Evolutionary conservation across 129 eudicot species (phyloP), one percentile per base, ranked within the genome.

Genomic region (Flaveria ramosissima): DNA sequence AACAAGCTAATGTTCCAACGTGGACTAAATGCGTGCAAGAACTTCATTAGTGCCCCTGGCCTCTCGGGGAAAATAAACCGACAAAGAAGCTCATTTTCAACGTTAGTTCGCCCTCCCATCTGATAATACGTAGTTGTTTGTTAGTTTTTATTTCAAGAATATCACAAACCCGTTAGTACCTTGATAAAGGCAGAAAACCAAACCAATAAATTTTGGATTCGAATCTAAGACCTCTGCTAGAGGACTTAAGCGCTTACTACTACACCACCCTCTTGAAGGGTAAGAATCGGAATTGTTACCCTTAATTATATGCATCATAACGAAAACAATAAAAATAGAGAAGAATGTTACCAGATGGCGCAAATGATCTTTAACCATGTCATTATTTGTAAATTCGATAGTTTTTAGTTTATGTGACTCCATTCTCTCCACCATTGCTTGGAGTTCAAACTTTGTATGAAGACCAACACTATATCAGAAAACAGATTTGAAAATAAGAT

Each of bases 1-100:
- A 95, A 95, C 87, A 95, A 88, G 74, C 89, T 91, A 65, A 95
- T 95, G 75, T 95, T 95, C 99, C 99, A 92, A 14, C 91, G 85
- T 43, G 99, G 99, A 80, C 99, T 95, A 41, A 95, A 73, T 3
- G 84, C 92, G 71, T 92, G 90, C 84, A 95, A 83, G 41, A 95
- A 95, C 71, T 95, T 88, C 99, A 91, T 89, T 73, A 92, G 79
- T 57, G 99, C 88, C 77, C 99, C 99, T 9, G 97, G 96, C 70
- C 92, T 86, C 82, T 95, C 99, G 1, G 99, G 99, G 56, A 95
- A 95, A 39, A 88, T 78, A 77, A 95, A 95, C 56, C 99, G 89
- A 72, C 96, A 95, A 27, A 89, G 89, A 57, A 95, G 88, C 87
- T 95, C 99, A 7, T 92, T 79, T 59, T 92, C 82, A 39, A 95